phyloP scores from a whole-genome alignment of 768 basidiomycete genomes.

The Chalciporus chontae region DNA sequence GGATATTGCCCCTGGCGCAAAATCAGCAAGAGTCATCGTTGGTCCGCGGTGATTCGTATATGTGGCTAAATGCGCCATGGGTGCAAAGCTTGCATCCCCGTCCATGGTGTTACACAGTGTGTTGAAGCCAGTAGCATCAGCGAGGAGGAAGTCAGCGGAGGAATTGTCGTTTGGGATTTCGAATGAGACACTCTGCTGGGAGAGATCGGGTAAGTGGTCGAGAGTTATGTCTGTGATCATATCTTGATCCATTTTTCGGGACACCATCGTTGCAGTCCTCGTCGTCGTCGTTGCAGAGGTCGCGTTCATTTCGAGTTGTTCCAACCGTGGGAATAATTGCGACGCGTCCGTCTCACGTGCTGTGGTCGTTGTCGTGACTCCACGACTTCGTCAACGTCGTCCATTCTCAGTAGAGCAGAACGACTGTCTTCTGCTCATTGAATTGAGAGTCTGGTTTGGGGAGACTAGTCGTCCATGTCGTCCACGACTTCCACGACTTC shows the following conservation, averaged over 20 bases:
- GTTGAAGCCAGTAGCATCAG: slow-evolving; percentile 39
- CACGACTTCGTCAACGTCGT: too few species aligned
- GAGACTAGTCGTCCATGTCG: too few species aligned
- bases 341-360: slow-evolving; percentile 32
- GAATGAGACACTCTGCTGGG: slow-evolving; percentile 41
- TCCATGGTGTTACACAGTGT: slow-evolving; percentile 32
- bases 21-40: slow-evolving; percentile 37
- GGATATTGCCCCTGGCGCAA: slow-evolving; percentile 37
- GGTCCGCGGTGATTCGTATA: slow-evolving; percentile 25
- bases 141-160: slow-evolving; percentile 34
- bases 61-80: slow-evolving; percentile 21
- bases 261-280: not conserved
- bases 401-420: too few species aligned
- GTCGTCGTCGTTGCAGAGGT: not conserved
- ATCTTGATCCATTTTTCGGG: slow-evolving; percentile 14
- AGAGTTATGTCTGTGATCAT: slow-evolving; percentile 42
- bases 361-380: too few species aligned
- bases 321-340: slow-evolving; percentile 19
- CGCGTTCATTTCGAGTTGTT: slow-evolving; percentile 6
- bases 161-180: slow-evolving; percentile 44
- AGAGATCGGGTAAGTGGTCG: slow-evolving; percentile 53
- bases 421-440: too few species aligned
- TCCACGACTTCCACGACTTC: too few species aligned
- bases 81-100: slow-evolving; percentile 37
- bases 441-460: too few species aligned